Percentiles rank a stretch among this genome's conserved stretches.
Evolutionary conservation across 1,284 basidiomycete genomes (phyloP).

Genomic region (Lentinus polychrous): DNA sequence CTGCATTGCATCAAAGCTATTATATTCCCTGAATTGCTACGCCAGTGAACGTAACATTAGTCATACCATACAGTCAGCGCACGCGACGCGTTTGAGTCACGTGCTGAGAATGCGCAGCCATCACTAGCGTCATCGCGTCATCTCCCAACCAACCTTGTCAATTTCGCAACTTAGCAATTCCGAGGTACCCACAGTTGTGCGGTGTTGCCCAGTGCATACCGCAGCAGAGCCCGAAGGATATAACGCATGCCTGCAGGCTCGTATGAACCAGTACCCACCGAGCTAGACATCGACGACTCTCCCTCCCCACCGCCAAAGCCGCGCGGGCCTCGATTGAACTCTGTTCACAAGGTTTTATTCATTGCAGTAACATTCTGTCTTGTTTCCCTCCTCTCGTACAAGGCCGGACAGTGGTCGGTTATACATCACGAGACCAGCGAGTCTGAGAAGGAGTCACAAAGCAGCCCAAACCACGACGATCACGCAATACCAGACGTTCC

Average conservation of each 20-base stretch:
- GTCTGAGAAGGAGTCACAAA: conserved; percentile 13
- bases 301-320: conserved; percentile 7
- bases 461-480: conserved; percentile 13
- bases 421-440: conserved; percentile 11
- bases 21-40: too few relatives aligned
- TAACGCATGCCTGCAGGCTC: conserved; percentile 9
- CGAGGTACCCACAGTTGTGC: too few relatives aligned
- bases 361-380: conserved; percentile 29
- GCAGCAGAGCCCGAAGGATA: not conserved
- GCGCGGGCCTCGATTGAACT: conserved; percentile 9
- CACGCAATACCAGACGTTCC: conserved; percentile 10
- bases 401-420: conserved; percentile 38
- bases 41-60: too few relatives aligned
- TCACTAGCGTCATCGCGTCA: too few relatives aligned
- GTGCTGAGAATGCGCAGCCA: too few relatives aligned
- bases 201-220: too few relatives aligned
- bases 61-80: too few relatives aligned
- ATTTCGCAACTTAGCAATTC: too few relatives aligned
- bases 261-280: conserved; percentile 25
- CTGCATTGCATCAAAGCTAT: too few relatives aligned
- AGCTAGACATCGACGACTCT: conserved; percentile 9
- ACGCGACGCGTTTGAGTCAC: too few relatives aligned
- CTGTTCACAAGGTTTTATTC: conserved; percentile 17
- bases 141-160: too few relatives aligned
- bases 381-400: conserved; percentile 36